Percentiles rank a stretch among this genome's conserved stretches.
Evolutionary conservation across 2,329 filamentous ascomycete species (phyloP).

Genomic region (Sodiomyces alkalinus): DNA sequence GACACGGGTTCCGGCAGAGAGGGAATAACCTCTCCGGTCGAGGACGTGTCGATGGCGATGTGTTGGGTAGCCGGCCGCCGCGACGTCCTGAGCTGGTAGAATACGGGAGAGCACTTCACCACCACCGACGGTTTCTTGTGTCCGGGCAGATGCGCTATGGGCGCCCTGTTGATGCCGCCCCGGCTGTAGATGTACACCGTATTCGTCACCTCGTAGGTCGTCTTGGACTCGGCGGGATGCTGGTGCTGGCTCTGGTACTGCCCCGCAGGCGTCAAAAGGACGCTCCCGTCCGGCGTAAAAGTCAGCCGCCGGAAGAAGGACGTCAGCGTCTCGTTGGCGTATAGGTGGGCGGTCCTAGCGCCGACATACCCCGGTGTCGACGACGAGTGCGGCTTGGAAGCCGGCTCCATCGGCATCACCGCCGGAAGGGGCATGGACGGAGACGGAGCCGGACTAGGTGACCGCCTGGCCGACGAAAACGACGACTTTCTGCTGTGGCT

Average conservation of each 20-base stretch:
- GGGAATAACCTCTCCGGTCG: constrained; percentile 67
- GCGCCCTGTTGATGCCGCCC: constrained; percentile 91
- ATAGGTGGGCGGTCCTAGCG: constrained; percentile 75
- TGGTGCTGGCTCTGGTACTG: constrained; percentile 81
- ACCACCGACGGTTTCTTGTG: constrained; percentile 98
- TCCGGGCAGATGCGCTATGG: constrained; percentile 84
- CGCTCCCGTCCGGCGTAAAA: constrained; percentile 87
- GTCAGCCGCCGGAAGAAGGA: constrained; percentile 92
- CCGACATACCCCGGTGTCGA: constrained; percentile 39
- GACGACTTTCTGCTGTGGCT: constrained; percentile 54
- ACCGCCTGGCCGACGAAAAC: constrained; percentile 68
- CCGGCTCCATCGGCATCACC: constrained; percentile 85
- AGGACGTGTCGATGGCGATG: constrained; percentile 90
- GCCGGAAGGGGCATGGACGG: constrained; percentile 77
- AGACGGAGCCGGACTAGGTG: constrained; percentile 82
- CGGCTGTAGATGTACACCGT: constrained; percentile 97
- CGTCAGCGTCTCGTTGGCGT: constrained; percentile 91
- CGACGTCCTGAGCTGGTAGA: constrained; percentile 64
- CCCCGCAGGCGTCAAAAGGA: constrained; percentile 86
- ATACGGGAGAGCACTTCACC: constrained; percentile 81
- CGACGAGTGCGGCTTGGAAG: constrained; percentile 57
- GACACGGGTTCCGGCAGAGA: constrained; percentile 71
- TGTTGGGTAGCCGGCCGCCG: constrained; percentile 59
- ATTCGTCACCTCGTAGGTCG: constrained; percentile 76
- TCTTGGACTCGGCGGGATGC: constrained; percentile 49